Base-by-base conservation (phyloP, 345 rosid species). In the Bruguiera parviflora region DNA sequence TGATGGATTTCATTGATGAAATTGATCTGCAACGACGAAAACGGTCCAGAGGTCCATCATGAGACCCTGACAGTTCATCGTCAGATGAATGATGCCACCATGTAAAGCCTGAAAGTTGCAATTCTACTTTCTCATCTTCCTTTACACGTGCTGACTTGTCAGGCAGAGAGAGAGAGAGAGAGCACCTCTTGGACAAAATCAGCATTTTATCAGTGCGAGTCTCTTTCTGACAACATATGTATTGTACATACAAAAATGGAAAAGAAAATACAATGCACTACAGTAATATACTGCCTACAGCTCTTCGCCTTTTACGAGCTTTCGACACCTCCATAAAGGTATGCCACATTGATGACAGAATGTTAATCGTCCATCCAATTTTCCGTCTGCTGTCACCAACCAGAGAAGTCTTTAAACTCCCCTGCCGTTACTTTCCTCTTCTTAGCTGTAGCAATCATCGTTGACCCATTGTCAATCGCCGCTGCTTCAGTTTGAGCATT, bases 331-430 rank as follows among this genome's bases (percentile, higher is more conserved):
- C 49, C 49, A 43, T 43, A 13, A 43, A 13, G 18, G 4, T 11
- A 43, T 15, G 18, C 49, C 18, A 11, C 15, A 43, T 18, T 3
- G 46, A 46, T 66, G 59, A 22, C 33, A 66, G 37, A 58, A 9
- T 61, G 52, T 59, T 21, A 31, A 61, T 29, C 61, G 39, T 33
- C 32, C 63, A 31, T 35, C 32, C 58, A 46, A 60, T 31, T 27
- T 64, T 52, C 46, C 2, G 1, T 31, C 27, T n/a, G 58, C 52
- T 56, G 33, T 85, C 82, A 92, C 96, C 96, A 95, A 61, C 84
- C 67, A 65, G 98, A 95, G 80, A 95, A 92, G 80, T 92, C 86
- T 63, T 80, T 84, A 68, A 84, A 94, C 71, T 80, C 92, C 71
- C 83, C 81, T 6, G 69, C 69, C 25, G 90, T 79, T 52, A 78